Evolutionary conservation across 805 yeast species (phyloP).

Genomic region (Wickerhamomyces hampshirensis): DNA sequence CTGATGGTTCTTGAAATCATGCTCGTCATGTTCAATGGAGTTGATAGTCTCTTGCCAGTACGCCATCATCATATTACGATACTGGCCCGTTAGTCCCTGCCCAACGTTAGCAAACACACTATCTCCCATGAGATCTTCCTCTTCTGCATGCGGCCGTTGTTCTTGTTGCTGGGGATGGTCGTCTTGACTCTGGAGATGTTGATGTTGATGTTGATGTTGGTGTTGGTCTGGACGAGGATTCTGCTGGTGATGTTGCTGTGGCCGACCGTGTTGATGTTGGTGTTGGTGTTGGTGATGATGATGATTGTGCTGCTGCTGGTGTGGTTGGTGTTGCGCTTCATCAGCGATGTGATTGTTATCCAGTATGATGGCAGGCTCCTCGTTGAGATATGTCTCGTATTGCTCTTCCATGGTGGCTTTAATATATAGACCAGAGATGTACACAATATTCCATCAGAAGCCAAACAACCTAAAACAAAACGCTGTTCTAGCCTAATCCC

Average conservation of each 20-base stretch:
- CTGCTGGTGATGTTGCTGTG: conserved; percentile 1
- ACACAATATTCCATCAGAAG: no score
- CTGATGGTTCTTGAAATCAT: conserved; percentile 91
- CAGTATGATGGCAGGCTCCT: conserved; percentile 19
- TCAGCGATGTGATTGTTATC: conserved; percentile 4
- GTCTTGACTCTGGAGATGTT: not conserved
- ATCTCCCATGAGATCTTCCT: conserved; percentile 39
- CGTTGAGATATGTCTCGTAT: conserved; percentile 15
- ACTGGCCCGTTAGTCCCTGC: conserved; percentile 79
- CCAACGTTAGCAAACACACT: conserved; percentile 87
- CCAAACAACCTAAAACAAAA: no score
- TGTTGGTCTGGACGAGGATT: not conserved
- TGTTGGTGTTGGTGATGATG: conserved; percentile 8
- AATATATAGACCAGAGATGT: no score
- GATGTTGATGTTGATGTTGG: conserved; percentile 3
- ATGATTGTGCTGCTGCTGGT: conserved; percentile 4
- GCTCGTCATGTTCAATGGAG: conserved; percentile 78
- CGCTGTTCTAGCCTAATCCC: no score
- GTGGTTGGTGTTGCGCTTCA: conserved; percentile 5
- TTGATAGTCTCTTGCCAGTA: conserved; percentile 97
- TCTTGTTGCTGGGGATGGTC: conserved; percentile 5
- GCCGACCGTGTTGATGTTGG: conserved; percentile 1
- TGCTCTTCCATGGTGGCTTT: conserved; percentile 16
- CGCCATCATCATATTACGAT: conserved; percentile 85
- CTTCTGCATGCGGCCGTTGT: conserved; percentile 19